Evolutionary conservation across 345 rosid genomes (phyloP).

Genomic region (Durio zibethinus): DNA sequence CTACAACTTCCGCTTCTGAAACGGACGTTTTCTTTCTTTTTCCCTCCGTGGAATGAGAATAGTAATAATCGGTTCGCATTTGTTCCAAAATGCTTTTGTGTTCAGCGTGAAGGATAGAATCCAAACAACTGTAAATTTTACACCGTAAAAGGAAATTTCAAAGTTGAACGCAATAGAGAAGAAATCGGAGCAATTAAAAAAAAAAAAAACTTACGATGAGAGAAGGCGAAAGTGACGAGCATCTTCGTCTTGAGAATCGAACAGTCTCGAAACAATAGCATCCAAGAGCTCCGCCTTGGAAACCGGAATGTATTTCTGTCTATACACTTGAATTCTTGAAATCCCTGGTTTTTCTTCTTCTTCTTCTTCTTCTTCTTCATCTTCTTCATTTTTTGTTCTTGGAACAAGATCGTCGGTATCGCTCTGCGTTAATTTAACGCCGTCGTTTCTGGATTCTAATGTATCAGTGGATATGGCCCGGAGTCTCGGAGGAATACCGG

Average conservation of each 20-base stretch:
- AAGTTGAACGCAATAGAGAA: background rate
- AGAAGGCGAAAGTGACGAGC: slow-evolving; percentile 53
- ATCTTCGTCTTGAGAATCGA: slow-evolving; percentile 50
- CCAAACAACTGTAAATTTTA: slow-evolving; percentile 57
- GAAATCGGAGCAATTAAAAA: background rate
- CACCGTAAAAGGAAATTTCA: background rate
- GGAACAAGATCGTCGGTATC: slow-evolving; percentile 5
- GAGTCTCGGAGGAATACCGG: slow-evolving; percentile 27
- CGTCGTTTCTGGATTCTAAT: slow-evolving; percentile 21
- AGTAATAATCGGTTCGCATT: slow-evolving; percentile 67
- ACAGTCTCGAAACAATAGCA: slow-evolving; percentile 44
- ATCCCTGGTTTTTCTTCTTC: slow-evolving; percentile 46
- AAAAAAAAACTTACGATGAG: slow-evolving; percentile 52
- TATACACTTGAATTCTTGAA: slow-evolving; percentile 64
- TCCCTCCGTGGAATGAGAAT: slow-evolving; percentile 35
- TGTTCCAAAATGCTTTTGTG: slow-evolving; percentile 74
- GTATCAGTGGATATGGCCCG: slow-evolving; percentile 30
- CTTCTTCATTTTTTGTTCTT: slow-evolving; percentile 12
- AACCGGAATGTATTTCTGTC: slow-evolving; percentile 70
- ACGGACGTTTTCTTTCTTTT: background rate
- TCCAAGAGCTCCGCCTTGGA: slow-evolving; percentile 74
- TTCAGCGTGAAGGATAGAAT: slow-evolving; percentile 86
- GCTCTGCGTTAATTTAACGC: background rate
- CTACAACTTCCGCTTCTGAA: slow-evolving; percentile 22
- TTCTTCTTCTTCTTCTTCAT: slow-evolving; percentile 26